phyloP scores from a whole-genome alignment of 495 filamentous ascomycete genomes.

The Penicillium arizonense region DNA sequence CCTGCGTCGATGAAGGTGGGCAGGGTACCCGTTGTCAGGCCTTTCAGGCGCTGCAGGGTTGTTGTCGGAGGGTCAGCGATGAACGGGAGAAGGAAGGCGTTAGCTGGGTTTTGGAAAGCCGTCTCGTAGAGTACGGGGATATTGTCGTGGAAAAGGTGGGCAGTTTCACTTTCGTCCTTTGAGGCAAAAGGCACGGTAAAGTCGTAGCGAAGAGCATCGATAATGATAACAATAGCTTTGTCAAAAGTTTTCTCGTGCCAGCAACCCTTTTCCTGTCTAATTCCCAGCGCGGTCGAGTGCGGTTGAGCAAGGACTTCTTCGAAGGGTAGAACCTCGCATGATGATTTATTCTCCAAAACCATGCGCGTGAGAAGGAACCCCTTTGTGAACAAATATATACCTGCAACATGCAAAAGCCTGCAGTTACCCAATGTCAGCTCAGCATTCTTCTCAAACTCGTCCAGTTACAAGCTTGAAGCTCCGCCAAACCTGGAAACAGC shows the following conservation, averaged over 20 bases:
- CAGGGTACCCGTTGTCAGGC: constrained; percentile 89
- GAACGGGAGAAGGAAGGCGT: constrained; percentile 89
- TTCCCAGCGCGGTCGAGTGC: constrained; percentile 27
- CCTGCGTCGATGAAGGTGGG: constrained; percentile 93
- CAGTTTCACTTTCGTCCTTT: constrained; percentile 42
- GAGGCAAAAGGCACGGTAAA: constrained; percentile 82
- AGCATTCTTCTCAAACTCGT: neutral
- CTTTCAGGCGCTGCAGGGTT: constrained; percentile 89
- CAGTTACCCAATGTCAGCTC: constrained; percentile 4
- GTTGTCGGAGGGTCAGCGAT: constrained; percentile 96
- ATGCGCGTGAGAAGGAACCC: constrained; percentile 95
- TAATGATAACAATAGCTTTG: constrained; percentile 85
- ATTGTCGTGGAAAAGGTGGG: constrained; percentile 80
- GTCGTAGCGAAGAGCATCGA: constrained; percentile 94
- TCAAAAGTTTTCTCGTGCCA: constrained; percentile 95
- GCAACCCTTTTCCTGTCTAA: constrained; percentile 64
- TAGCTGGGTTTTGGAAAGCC: constrained; percentile 65
- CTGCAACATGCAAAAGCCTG: constrained; percentile 71
- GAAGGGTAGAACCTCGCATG: constrained; percentile 70
- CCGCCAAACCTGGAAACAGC: neutral
- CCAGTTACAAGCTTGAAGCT: neutral
- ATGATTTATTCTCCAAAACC: constrained; percentile 85
- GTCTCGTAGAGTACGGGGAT: constrained; percentile 83
- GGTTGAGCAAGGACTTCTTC: constrained; percentile 32
- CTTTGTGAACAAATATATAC: constrained; percentile 89